Evolutionary conservation across 1,139 yeast genomes (phyloP).

Genomic region (Scheffersomyces cryptocercus): DNA sequence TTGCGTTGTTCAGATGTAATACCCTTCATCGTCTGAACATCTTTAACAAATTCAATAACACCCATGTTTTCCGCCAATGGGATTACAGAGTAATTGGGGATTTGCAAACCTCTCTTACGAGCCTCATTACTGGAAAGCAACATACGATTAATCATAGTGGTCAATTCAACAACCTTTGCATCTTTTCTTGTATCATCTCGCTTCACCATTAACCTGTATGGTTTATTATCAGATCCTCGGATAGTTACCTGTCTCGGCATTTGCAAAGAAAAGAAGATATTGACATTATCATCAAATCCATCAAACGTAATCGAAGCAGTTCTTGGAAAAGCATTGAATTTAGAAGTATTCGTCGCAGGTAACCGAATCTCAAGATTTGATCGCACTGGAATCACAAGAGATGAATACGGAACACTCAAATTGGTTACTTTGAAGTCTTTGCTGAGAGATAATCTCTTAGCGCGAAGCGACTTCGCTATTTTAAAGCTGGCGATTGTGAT

Average conservation of each 20-base stretch:
- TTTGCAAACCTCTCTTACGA: slow-evolving; percentile 65
- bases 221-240: slow-evolving; percentile 73
- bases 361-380: slow-evolving; percentile 68
- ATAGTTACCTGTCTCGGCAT: slow-evolving; percentile 79
- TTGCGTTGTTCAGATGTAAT: slow-evolving; percentile 52
- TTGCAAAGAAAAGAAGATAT: slow-evolving; percentile 78
- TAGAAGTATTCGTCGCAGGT: slow-evolving; percentile 51
- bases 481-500: slow-evolving; percentile 38
- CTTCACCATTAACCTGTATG: slow-evolving; percentile 78
- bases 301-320: slow-evolving; percentile 54
- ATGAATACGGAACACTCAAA: slow-evolving; percentile 53
- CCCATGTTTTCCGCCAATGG: slow-evolving; percentile 89
- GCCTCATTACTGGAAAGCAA: slow-evolving; percentile 70
- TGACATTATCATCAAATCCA: slow-evolving; percentile 62
- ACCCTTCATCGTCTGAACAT: slow-evolving; percentile 77
- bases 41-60: slow-evolving; percentile 88
- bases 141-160: slow-evolving; percentile 80
- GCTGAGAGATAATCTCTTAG: slow-evolving; percentile 34
- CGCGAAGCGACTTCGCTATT: slow-evolving; percentile 36
- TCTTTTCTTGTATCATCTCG: slow-evolving; percentile 94
- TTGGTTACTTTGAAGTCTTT: slow-evolving; percentile 48
- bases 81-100: slow-evolving; percentile 84
- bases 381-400: slow-evolving; percentile 80
- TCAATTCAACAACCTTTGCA: slow-evolving; percentile 90
- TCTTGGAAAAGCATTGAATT: slow-evolving; percentile 56